Base-by-base conservation (phyloP, 2,329 filamentous ascomycete genomes). In the Gliomastix tumulicola region DNA sequence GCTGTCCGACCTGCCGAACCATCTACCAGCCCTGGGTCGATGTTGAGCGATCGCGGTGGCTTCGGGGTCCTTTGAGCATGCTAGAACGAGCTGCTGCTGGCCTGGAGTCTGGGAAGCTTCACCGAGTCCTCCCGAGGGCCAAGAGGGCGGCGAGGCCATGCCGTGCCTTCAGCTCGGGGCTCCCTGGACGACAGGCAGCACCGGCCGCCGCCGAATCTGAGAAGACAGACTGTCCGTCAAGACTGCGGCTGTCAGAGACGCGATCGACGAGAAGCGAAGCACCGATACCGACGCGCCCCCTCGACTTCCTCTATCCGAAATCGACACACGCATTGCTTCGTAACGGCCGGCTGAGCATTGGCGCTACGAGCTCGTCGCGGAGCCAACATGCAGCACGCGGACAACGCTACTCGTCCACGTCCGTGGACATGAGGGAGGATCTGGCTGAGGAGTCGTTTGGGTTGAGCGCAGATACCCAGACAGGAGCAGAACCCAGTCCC, bases 11-110 rank as follows among this genome's bases (percentile, higher is more conserved):
- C n/a, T n/a, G n/a, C n/a, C n/a, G n/a, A n/a, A n/a, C n/a, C n/a
- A n/a, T n/a, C n/a, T n/a, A n/a, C n/a, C n/a, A n/a, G n/a, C n/a
- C n/a, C n/a, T n/a, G n/a, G n/a, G n/a, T n/a, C n/a, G n/a, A n/a
- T n/a, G n/a, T n/a, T n/a, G n/a, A n/a, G n/a, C n/a, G n/a, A n/a
- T n/a, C n/a, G n/a, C n/a, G n/a, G n/a, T n/a, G n/a, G n/a, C n/a
- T n/a, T n/a, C n/a, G n/a, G n/a, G n/a, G n/a, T n/a, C n/a, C n/a
- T n/a, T n/a, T n/a, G n/a, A n/a, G n/a, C n/a, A 75, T 77, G 71
- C 68, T 77, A 49, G 73, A 77, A 63, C 69, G 71, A 65, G 73
- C 72, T 39, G 69, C 71, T 28, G 65, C 67, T 42, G 65, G 62
- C 55, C 57, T 77, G 56, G 74, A 77, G 66, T 66, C 71, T 55